Evolutionary conservation across 805 yeast species (phyloP).

Genomic region (Yarrowia osloensis): DNA sequence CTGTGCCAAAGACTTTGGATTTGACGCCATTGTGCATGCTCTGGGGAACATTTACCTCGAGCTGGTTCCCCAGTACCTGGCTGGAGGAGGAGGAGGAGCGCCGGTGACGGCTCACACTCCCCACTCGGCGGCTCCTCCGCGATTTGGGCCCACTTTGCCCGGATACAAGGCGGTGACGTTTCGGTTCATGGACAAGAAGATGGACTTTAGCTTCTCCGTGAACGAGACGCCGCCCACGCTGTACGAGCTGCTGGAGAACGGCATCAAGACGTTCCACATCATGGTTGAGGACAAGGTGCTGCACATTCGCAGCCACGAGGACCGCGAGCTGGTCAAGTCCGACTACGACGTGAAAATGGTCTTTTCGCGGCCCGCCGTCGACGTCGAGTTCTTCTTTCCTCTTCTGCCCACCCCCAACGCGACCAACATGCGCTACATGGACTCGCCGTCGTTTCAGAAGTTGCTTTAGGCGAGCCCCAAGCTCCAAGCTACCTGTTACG

Average conservation of each 20-base stretch:
- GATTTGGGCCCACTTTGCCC: slow-evolving; percentile 9
- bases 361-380: slow-evolving; percentile 12
- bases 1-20: slow-evolving; percentile 67
- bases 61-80: slow-evolving; percentile 16
- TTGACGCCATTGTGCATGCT: slow-evolving; percentile 64
- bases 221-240: slow-evolving; percentile 80
- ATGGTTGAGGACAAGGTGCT: slow-evolving; percentile 44
- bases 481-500: too few species aligned
- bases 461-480: neutral
- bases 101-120: neutral
- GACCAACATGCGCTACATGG: slow-evolving; percentile 2
- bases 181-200: slow-evolving; percentile 40
- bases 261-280: slow-evolving; percentile 69
- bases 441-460: slow-evolving; percentile 26
- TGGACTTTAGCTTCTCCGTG: slow-evolving; percentile 64
- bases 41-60: slow-evolving; percentile 69
- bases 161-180: slow-evolving; percentile 40
- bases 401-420: slow-evolving; percentile 9
- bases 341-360: slow-evolving; percentile 20
- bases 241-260: slow-evolving; percentile 75
- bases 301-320: slow-evolving; percentile 22
- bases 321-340: slow-evolving; percentile 26
- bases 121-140: neutral
- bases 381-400: slow-evolving; percentile 28
- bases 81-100: neutral